Evolutionary conservation across 805 yeast species (phyloP).

Genomic region (Schizosaccharomyces japonicus): DNA sequence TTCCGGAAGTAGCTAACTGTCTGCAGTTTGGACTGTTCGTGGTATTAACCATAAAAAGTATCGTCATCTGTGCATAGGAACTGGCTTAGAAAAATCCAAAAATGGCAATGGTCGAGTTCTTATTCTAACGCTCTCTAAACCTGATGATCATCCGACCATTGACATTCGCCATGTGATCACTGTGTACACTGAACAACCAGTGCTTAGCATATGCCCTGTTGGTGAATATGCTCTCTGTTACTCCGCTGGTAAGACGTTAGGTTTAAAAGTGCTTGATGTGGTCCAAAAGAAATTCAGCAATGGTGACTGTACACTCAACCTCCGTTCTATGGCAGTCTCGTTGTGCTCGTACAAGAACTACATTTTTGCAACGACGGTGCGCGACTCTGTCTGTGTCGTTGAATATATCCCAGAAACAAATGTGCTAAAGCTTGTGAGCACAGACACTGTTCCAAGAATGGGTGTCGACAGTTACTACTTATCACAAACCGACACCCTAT

Average conservation of each 20-base stretch:
- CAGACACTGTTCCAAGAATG: not conserved
- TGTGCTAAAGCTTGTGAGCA: not conserved
- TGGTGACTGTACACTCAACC: not conserved
- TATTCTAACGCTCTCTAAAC: not conserved
- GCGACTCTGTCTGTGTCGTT: not conserved
- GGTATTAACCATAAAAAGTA: not conserved
- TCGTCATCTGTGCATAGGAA: not conserved
- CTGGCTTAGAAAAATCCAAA: not conserved
- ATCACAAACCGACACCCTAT: not conserved
- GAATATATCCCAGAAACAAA: not conserved
- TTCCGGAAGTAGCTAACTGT: not conserved
- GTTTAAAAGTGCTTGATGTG: not conserved
- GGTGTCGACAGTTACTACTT: not conserved
- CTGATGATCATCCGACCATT: not conserved
- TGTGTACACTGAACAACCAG: not conserved
- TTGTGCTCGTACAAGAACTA: not conserved
- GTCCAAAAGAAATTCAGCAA: not conserved
- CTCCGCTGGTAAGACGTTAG: not conserved
- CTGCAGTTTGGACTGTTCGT: not conserved
- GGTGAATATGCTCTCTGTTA: not conserved
- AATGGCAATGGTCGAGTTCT: not conserved
- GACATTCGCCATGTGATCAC: not conserved
- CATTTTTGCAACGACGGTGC: not conserved
- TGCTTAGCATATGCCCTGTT: not conserved
- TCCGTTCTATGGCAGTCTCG: not conserved